These are phyloP conservation scores for Nitzschia palea DNA, from an alignment of 108 stramenopile genomes.

Conservation along the genomic window DNA sequence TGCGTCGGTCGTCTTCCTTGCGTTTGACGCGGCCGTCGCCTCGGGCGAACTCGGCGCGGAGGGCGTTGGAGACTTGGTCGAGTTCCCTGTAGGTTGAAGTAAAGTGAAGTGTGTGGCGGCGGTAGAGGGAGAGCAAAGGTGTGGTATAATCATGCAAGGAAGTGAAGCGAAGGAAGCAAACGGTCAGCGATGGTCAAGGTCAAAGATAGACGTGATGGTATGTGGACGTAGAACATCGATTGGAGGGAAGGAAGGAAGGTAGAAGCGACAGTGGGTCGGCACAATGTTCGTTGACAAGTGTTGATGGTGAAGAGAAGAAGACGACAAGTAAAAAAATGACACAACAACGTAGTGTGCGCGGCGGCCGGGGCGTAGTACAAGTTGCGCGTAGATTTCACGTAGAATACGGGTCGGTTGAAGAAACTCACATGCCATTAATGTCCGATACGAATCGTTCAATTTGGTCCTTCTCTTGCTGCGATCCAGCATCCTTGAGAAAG, in stretches of 20 bases:
- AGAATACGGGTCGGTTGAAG: constrained; percentile 10
- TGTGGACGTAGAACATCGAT: background rate
- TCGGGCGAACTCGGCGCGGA: constrained; percentile 85
- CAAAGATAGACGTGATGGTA: background rate
- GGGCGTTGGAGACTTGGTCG: constrained; percentile 60
- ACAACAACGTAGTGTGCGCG: background rate
- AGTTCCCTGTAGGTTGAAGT: constrained; percentile 51
- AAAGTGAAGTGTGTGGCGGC: background rate
- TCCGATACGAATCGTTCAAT: constrained; percentile 61
- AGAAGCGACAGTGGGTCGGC: background rate
- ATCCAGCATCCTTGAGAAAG: constrained; percentile 74
- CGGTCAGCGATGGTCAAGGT: background rate
- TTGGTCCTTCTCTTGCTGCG: constrained; percentile 61
- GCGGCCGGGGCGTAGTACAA: background rate
- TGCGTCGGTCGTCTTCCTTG: constrained; percentile 90
- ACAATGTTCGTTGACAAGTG: background rate
- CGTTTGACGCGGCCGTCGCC: constrained; percentile 89
- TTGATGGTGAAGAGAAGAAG: background rate
- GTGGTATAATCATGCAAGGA: background rate
- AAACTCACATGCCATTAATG: constrained; percentile 86
- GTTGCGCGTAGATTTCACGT: constrained; percentile 14
- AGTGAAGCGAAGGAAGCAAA: background rate
- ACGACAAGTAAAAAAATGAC: background rate
- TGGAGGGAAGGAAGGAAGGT: background rate
- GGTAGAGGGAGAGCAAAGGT: constrained; percentile 1